These are phyloP conservation scores for Kazachstania kunashirensis DNA, from an alignment of 805 yeast genomes.

Conservation along the genomic window DNA sequence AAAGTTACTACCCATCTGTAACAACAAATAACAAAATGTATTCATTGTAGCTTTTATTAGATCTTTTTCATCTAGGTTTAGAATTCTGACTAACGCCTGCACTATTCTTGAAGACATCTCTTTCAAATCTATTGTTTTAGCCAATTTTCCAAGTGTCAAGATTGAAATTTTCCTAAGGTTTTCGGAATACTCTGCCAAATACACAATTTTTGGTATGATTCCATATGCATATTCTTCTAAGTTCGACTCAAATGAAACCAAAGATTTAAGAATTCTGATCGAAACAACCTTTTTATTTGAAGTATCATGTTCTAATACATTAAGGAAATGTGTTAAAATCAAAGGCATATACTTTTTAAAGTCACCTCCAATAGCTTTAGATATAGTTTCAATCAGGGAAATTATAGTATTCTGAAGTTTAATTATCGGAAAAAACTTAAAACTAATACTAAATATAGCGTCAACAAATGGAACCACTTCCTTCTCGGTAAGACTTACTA, in stretches of 20 bases:
- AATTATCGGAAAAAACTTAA: slow-evolving; percentile 57
- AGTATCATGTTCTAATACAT: slow-evolving; percentile 65
- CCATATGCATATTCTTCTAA: slow-evolving; percentile 83
- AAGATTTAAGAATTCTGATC: slow-evolving; percentile 65
- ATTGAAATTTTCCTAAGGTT: slow-evolving; percentile 63
- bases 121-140: slow-evolving; percentile 59
- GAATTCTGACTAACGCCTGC: slow-evolving; percentile 71
- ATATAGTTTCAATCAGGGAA: slow-evolving; percentile 70
- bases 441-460: slow-evolving; percentile 64
- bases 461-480: slow-evolving; percentile 78
- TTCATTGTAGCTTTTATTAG: slow-evolving; percentile 59
- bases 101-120: slow-evolving; percentile 88
- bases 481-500: slow-evolving; percentile 75
- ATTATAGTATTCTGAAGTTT: slow-evolving; percentile 71
- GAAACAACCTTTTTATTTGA: slow-evolving; percentile 53
- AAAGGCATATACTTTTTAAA: slow-evolving; percentile 76
- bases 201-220: slow-evolving; percentile 76
- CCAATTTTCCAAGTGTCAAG: slow-evolving; percentile 70
- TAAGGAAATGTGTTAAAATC: slow-evolving; percentile 64
- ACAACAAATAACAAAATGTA: slow-evolving; percentile 62
- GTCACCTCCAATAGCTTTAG: slow-evolving; percentile 83
- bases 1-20: slow-evolving; percentile 79
- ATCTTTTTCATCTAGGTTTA: slow-evolving; percentile 46
- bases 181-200: slow-evolving; percentile 63
- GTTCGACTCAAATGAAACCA: slow-evolving; percentile 79